Conservation (phyloP, 1,284 basidiomycete genomes). For the Pseudozyma hubeiensis region DNA sequence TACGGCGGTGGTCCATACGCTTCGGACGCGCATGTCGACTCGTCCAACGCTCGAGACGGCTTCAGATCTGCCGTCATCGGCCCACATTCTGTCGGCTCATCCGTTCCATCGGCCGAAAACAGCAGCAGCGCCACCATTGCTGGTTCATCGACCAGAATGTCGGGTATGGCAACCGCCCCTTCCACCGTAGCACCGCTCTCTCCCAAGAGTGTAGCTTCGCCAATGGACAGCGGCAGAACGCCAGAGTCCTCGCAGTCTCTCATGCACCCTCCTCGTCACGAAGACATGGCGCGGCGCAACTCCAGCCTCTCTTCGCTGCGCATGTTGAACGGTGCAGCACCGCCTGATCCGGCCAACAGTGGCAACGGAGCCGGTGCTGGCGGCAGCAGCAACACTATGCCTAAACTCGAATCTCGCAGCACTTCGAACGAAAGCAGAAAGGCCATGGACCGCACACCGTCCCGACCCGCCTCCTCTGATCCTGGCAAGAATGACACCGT, state of each 20-base stretch:
- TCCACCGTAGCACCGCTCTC: conserved; percentile 43
- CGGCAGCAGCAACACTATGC: conserved; percentile 42
- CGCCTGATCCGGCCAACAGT: conserved; percentile 2
- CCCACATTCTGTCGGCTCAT: conserved; percentile 18
- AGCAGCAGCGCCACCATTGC: conserved; percentile 19
- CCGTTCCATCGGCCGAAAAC: conserved; percentile 13
- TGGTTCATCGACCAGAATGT: conserved; percentile 20
- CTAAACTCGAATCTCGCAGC: conserved; percentile 38
- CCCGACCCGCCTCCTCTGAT: not conserved
- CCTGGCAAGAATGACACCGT: not conserved
- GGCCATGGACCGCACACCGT: not conserved
- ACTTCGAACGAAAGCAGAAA: conserved; percentile 16
- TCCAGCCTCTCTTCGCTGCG: conserved; percentile 71
- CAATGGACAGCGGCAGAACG: conserved; percentile 26
- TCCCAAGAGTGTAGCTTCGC: conserved; percentile 52
- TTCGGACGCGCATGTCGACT: conserved; percentile 72
- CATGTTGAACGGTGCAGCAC: conserved; percentile 73
- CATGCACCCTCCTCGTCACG: conserved; percentile 53
- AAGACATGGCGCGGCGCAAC: conserved; percentile 19
- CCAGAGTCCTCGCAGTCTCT: conserved; percentile 26
- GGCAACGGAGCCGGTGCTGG: conserved; percentile 6
- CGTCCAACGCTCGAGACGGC: not conserved
- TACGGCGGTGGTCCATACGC: conserved; percentile 79
- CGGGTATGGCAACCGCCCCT: conserved; percentile 28
- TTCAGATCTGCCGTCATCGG: not conserved